phyloP scores from a whole-genome alignment of 108 stramenopile species.

The Nitzschia sp. region DNA sequence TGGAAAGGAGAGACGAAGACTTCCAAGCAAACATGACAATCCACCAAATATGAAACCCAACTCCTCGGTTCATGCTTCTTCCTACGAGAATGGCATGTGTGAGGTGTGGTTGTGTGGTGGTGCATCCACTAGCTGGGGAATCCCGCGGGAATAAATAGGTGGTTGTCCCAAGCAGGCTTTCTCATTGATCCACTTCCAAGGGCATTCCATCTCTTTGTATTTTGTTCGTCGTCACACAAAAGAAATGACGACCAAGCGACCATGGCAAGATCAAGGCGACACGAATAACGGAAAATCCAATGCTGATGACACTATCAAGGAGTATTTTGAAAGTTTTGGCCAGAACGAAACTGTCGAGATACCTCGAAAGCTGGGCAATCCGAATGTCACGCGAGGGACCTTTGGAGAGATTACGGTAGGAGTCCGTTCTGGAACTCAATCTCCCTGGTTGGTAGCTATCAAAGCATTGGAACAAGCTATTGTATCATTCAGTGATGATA shows the following conservation, averaged over 20 bases:
- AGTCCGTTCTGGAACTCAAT: constrained; percentile 21
- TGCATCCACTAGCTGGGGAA: no score
- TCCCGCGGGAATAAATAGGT: no score
- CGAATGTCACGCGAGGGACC: constrained; percentile 47
- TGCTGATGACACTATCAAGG: no score
- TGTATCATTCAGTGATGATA: background rate
- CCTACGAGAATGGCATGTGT: no score
- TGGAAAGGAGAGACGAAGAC: no score
- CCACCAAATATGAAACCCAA: no score
- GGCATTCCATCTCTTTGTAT: background rate
- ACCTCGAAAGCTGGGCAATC: constrained; percentile 1
- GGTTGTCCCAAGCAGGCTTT: no score
- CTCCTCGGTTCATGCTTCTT: no score
- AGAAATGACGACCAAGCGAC: background rate
- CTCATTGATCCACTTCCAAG: no score
- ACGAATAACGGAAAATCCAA: background rate
- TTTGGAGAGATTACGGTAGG: constrained; percentile 73
- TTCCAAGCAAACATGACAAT: no score
- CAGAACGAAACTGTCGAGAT: constrained; percentile 12
- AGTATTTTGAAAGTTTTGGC: constrained; percentile 8
- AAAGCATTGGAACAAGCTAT: constrained; percentile 65
- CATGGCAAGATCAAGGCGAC: background rate
- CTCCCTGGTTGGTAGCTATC: constrained; percentile 49
- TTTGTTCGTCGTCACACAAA: background rate
- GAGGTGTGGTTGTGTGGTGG: no score